Evolutionary conservation across 305 asterid genomes (phyloP), one percentile per base, ranked within the genome.

Genomic region (Solanum hybrid): DNA sequence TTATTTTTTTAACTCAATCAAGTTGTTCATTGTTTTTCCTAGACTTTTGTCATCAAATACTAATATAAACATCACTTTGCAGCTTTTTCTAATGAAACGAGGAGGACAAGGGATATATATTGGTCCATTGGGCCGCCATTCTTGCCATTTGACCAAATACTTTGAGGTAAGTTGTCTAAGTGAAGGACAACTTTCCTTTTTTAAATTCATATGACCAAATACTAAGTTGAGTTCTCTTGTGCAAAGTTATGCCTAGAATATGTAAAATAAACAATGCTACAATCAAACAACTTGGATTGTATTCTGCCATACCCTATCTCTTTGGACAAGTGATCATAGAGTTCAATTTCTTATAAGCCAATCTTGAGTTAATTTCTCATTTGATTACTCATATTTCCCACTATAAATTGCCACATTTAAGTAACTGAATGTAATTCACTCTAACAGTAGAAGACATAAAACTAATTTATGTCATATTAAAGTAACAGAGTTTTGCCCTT

Each of bases 241-340:
- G 31, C 33, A 31, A 2, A 86, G 80, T 34, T 78, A 84, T 94
- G 8, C 88, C 90, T 51, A 95, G 95, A 74, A 93, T 94, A 31
- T 35, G 91, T 22, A 92, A 92, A 91, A 93, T 91, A 64, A 92
- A 92, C 90, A 94, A 94, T 3, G 95, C 26, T 89, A 93, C 91
- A 94, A 94, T 90, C 95, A 94, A 26, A 95, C 95, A 29, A 93
- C 96, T 12, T 94, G 95, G 96, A 94, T 3, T 94, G 20, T 71
- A 61, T 61, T 61, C 2, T 61, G 0, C 26, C 26, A 61, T 20
- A 20, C 26, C 71, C 26, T 61, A 8, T 61, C 0, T 20, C 71
- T 20, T 20, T 61, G 71, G 71, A 8, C 26, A 61, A 20, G 11
- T 61, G 71, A 61, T 5, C 26, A 61, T 61, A 8, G 5, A 61